Conservation (phyloP, 2,329 filamentous ascomycete genomes). For the Botrytis cinerea region DNA sequence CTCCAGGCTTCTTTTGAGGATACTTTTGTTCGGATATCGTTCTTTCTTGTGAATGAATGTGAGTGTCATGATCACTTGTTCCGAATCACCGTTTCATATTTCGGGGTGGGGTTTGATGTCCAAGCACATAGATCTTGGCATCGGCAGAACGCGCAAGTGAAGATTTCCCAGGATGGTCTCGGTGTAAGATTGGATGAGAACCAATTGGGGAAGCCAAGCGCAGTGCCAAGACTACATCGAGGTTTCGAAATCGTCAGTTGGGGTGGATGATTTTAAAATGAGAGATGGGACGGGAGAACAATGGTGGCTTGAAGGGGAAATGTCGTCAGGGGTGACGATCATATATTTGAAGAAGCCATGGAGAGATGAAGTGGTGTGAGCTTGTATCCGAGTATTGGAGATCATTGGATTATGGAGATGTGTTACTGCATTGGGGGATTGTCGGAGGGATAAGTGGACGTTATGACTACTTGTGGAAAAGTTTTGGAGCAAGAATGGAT, state of each 20-base stretch:
- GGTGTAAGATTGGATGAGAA: background rate
- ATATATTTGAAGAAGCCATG: background rate
- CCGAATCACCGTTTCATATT: background rate
- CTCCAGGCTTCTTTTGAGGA: background rate
- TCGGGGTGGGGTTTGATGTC: background rate
- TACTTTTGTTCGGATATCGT: background rate
- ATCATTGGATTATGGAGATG: background rate
- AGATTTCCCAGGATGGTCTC: background rate
- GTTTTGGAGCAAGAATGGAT: background rate
- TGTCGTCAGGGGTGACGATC: background rate
- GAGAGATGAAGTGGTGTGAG: background rate
- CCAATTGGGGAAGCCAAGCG: background rate
- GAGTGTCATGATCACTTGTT: background rate
- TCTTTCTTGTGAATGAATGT: background rate
- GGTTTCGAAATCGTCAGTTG: background rate
- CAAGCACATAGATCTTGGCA: background rate
- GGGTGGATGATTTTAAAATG: background rate
- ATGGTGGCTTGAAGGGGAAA: background rate
- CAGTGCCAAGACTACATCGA: background rate
- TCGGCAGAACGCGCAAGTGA: background rate
- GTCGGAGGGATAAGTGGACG: background rate
- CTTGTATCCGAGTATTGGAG: background rate
- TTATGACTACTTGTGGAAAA: background rate
- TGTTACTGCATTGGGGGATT: background rate
- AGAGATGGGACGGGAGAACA: background rate